A percentile compares a stretch with the other conserved stretches of the same genome.
Conservation (phyloP, 371 early-diverging fungal genomes). For the Syncephalastrum sp. region DNA sequence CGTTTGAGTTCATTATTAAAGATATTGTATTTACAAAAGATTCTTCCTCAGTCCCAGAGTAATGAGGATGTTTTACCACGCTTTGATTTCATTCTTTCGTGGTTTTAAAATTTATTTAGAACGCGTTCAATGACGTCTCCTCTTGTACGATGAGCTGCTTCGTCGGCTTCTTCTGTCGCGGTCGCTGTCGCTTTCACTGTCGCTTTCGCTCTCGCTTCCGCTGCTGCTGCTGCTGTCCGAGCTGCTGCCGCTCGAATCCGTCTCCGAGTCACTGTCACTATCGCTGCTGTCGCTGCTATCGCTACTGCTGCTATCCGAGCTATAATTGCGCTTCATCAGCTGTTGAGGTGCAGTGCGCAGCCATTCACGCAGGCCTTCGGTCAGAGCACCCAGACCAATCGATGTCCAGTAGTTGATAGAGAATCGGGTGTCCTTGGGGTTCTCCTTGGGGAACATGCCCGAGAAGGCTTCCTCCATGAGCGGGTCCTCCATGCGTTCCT, state of each 20-base stretch:
- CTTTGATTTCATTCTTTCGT: no score
- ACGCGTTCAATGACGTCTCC: no score
- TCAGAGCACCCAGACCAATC: conserved; percentile 91
- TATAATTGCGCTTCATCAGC: conserved; percentile 42
- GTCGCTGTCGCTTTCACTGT: conserved; percentile 13
- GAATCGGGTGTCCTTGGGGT: conserved; percentile 88
- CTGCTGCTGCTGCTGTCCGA: conserved; percentile 12
- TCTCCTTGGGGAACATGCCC: conserved; percentile 91
- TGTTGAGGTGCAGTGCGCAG: conserved; percentile 63
- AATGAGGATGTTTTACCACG: no score
- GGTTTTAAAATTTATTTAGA: no score
- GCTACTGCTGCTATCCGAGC: conserved; percentile 20
- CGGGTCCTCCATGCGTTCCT: conserved; percentile 74
- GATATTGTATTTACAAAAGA: no score
- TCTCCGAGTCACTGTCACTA: conserved; percentile 7
- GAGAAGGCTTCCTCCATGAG: conserved; percentile 60
- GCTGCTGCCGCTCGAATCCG: conserved; percentile 10
- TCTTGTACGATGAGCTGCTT: no score
- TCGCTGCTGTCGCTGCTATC: conserved; percentile 6
- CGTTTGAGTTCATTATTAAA: no score
- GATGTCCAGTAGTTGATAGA: conserved; percentile 98
- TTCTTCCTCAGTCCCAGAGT: no score
- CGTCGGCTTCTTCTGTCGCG: conserved; percentile 3
- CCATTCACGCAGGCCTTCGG: conserved; percentile 91
- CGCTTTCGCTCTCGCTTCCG: conserved; percentile 3